Evolutionary conservation across 768 basidiomycete genomes (phyloP).

Genomic region (Tulasnella sp.): DNA sequence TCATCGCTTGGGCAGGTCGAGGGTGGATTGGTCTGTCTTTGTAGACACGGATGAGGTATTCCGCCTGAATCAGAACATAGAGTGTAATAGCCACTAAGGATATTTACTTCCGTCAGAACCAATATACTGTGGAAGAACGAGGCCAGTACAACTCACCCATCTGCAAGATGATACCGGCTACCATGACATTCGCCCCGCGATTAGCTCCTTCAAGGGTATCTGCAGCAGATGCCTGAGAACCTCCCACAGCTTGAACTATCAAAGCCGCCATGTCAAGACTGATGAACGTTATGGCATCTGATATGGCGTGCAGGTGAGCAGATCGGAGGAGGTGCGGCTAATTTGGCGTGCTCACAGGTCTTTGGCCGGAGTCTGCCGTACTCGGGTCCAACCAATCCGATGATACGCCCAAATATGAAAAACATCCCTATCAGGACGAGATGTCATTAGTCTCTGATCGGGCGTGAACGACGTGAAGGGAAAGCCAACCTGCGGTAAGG

Average conservation of each 20-base stretch:
- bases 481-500: slow-evolving; percentile 26
- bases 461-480: neutral
- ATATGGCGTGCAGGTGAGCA: neutral
- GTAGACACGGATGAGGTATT: slow-evolving; percentile 24
- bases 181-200: slow-evolving; percentile 17
- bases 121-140: neutral
- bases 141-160: slow-evolving; percentile 22
- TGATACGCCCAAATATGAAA: slow-evolving; percentile 26
- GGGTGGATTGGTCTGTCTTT: slow-evolving; percentile 20
- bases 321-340: neutral
- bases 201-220: slow-evolving; percentile 17
- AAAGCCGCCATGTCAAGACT: slow-evolving; percentile 11
- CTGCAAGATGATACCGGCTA: slow-evolving; percentile 29
- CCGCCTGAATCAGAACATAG: slow-evolving; percentile 19
- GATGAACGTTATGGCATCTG: slow-evolving; percentile 23
- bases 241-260: slow-evolving; percentile 24
- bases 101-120: neutral
- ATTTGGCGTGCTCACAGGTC: neutral
- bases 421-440: slow-evolving; percentile 9
- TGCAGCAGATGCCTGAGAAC: slow-evolving; percentile 20
- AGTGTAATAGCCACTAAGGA: slow-evolving; percentile 26
- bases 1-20: neutral
- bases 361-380: slow-evolving; percentile 27
- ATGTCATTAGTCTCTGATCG: neutral
- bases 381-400: slow-evolving; percentile 12